Base-by-base conservation (phyloP, 257 asterid species). In the Solanum dulcamara region DNA sequence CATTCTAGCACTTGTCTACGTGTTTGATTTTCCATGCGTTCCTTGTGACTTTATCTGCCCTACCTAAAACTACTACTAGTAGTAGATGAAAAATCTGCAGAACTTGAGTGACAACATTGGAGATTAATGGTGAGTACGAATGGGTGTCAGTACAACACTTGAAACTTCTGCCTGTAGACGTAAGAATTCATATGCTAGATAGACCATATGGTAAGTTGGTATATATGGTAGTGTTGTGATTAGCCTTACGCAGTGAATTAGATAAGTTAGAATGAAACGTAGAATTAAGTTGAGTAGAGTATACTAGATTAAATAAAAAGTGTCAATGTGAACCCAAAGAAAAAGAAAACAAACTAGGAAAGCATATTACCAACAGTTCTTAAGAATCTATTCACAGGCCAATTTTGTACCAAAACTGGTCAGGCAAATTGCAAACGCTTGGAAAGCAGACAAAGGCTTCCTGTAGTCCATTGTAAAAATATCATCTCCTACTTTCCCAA, bases 371-470 rank as follows among this genome's bases (percentile, higher is more conserved):
- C 17, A 62, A 62, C 37, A 72, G 22, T 38, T 70, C 0, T 50
- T 9, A 93, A 60, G 57, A 32, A 28, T 13, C 83, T 75, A 87
- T 88, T 94, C 99, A 81, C 99, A 96, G 9, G 97, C 99, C 87
- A 96, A 90, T 86, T 96, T 96, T 2, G 98, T 93, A 67, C 99
- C 99, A 68, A 96, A 96, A 85, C 98, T 94, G 55, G 98, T 93
- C 67, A 96, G 88, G 88, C 99, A 96, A 87, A 96, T 93, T 3
- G 99, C 98, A 22, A 96, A 96, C 0, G 99, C 98, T 87, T 96
- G 98, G 86, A 96, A 96, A 46, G 98, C 97, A 0, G 98, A 96
- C 28, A 96, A 91, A n/a, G 99, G 99, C 89, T 90, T 93, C 86
- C 96, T 85, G 82, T 88, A 96, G 87, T 96, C 98, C 98, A 96